These are phyloP conservation scores for Periconia digitata DNA, from an alignment of 2,329 filamentous ascomycete genomes.

Conservation along the genomic window DNA sequence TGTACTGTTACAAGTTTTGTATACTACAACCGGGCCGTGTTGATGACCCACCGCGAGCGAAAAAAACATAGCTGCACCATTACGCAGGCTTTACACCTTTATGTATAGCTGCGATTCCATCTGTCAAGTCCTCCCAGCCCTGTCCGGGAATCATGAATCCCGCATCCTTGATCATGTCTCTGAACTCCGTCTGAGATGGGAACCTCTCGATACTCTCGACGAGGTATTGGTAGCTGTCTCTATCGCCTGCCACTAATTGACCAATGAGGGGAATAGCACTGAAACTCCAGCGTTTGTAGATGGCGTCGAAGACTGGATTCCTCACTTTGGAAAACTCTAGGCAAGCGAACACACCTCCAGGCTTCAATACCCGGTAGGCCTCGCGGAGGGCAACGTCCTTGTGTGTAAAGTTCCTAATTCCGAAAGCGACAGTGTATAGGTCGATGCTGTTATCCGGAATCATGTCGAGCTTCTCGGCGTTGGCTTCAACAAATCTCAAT, in stretches of 20 bases:
- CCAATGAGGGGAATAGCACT: constrained; percentile 92
- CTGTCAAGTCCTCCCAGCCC: constrained; percentile 82
- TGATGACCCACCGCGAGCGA: no score
- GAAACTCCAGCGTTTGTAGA: constrained; percentile 97
- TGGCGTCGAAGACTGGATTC: constrained; percentile 73
- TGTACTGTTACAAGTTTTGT: background rate
- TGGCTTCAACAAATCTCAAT: constrained; percentile 80
- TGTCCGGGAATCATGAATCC: constrained; percentile 79
- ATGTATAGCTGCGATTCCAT: constrained; percentile 93
- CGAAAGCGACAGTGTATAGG: constrained; percentile 96
- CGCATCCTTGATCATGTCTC: constrained; percentile 77
- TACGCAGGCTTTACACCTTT: constrained; percentile 81
- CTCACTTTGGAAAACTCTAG: constrained; percentile 91
- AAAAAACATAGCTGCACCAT: no score
- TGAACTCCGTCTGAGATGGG: constrained; percentile 81
- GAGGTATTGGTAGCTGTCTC: constrained; percentile 96
- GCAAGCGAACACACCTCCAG: constrained; percentile 93
- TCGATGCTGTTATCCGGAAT: constrained; percentile 76
- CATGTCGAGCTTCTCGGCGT: constrained; percentile 73
- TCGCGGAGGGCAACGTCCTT: constrained; percentile 81
- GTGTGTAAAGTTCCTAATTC: constrained; percentile 95
- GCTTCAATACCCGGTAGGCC: constrained; percentile 85
- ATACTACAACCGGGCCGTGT: no score
- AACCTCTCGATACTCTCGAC: constrained; percentile 97
- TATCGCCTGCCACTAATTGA: constrained; percentile 88